Conservation (phyloP, 176 grass and related monocot genomes). For the barley (Hordeum vulgare) region MorexV3_pseudomolecules_assembly NC_058521.1:52950988-52951487, state of each 20-base stretch:
- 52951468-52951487: neutral
- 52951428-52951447: neutral
- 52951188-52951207: neutral
- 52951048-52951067: neutral
- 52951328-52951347: neutral
- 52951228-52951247: neutral
- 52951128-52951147: neutral
- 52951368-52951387: neutral
- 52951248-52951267: slow-evolving; percentile 31
- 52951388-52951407: neutral
- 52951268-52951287: slow-evolving; percentile 1
- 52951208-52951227: slow-evolving; percentile 4
- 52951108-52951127: neutral
- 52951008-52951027: neutral
- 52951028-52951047: neutral
- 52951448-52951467: neutral
- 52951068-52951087: neutral
- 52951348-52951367: neutral
- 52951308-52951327: neutral
- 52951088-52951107: neutral
- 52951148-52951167: neutral
- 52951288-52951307: neutral
- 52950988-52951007: neutral
- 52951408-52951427: neutral
- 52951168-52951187: slow-evolving; percentile 14